Evolutionary conservation across 2,329 filamentous ascomycete species (phyloP), one percentile per base, ranked within the genome.

Genomic region (Fusarium palustre): DNA sequence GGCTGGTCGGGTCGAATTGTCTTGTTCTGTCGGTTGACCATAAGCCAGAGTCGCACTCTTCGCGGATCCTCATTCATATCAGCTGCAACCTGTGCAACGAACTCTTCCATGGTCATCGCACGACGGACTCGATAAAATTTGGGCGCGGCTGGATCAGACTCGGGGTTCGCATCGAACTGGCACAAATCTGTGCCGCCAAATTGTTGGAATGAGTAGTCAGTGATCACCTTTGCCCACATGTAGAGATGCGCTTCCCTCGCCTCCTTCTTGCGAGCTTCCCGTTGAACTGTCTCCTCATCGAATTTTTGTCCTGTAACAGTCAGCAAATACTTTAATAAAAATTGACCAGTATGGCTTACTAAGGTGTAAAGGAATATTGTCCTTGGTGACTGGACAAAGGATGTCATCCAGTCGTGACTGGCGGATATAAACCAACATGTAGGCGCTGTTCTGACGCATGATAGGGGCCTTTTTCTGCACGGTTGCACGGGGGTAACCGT

Each of bases 1-100:
- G 94, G 92, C 61, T 93, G 90, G 76, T 99, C 96, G 0, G 97
- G 96, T 20, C 96, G 89, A 38, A 93, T 91, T 0, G 96, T 99
- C 80, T 97, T 97, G 78, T 99, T 99, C 79, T 99, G 96, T 13
- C 96, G 91, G 77, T 97, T 98, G 2, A 99, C 96, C 94, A 99
- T 97, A 56, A 93, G 89, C 97, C 96, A 99, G 20, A 97, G 87
- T 24, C 96, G 89, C 25, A 98, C 81, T 65, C 88, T 87, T 59
- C 89, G 88, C 1, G 91, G 84, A 45, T 94, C 89, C 50, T 91
- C 80, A 1, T 84, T 85, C 50, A 91, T 84, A 59, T 97, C 91
- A 39, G 88, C 81, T 0, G 92, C 94, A 63, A 98, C 86, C 24
- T 86, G 85, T 28, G 84, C 83, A 7, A 90, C 87, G 66, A 98